phyloP scores from a whole-genome alignment of 805 yeast genomes.

The Hermanozyma aechmeae region DNA sequence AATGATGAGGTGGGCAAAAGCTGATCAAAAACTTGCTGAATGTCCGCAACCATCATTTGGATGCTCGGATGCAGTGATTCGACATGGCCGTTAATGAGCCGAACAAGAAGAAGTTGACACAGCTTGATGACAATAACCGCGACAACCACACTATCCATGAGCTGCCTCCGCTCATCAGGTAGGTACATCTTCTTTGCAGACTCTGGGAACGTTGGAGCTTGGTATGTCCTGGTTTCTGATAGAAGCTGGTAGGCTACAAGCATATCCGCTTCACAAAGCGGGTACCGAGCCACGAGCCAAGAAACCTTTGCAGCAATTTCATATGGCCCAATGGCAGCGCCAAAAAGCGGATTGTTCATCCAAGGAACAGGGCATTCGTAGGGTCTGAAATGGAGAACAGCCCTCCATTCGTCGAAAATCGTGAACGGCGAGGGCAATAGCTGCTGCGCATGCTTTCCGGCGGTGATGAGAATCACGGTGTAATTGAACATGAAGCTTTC shows the following conservation, averaged over 20 bases:
- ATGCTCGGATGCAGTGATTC: background rate
- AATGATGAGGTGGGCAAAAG: background rate
- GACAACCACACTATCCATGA: background rate
- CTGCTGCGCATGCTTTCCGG: constrained; percentile 16
- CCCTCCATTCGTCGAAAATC: constrained; percentile 9
- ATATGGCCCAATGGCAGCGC: constrained; percentile 26
- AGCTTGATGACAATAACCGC: background rate
- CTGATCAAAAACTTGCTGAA: background rate
- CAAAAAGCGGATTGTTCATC: constrained; percentile 35
- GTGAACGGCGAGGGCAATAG: constrained; percentile 34
- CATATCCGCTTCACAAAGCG: constrained; percentile 1
- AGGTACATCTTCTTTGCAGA: constrained; percentile 1
- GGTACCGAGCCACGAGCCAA: constrained; percentile 20
- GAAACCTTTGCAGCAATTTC: constrained; percentile 29
- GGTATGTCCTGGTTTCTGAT: constrained; percentile 2
- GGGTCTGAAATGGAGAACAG: constrained; percentile 1
- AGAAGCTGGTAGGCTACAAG: constrained; percentile 2
- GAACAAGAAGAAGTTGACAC: background rate
- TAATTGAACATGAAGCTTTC: constrained; percentile 38
- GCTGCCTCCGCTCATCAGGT: background rate
- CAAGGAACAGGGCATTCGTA: constrained; percentile 26
- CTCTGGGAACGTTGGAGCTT: constrained; percentile 2
- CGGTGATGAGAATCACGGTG: constrained; percentile 26
- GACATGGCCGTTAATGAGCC: background rate
- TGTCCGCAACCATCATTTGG: background rate